Conservation (phyloP, 1,284 basidiomycete species). For the Agaricales sp. region DNA sequence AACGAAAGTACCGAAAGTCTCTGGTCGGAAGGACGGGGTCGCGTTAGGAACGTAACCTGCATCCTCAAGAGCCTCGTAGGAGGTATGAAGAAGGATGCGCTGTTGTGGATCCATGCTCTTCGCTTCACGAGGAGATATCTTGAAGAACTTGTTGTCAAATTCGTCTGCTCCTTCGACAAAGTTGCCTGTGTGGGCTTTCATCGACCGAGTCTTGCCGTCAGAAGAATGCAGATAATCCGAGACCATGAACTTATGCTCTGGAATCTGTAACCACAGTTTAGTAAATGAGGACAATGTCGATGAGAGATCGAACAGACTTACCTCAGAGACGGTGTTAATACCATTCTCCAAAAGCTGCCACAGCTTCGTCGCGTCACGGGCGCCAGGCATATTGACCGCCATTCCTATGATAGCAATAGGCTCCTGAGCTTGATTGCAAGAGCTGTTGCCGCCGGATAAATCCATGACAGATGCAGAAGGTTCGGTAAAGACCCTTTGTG, state of each 20-base stretch:
- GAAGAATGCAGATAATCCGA: constrained; percentile 23
- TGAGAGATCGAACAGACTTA: constrained; percentile 19
- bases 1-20: constrained; percentile 52
- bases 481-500: constrained; percentile 1
- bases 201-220: constrained; percentile 18
- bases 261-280: constrained; percentile 32
- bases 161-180: constrained; percentile 45
- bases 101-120: constrained; percentile 69
- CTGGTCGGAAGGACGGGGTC: constrained; percentile 37
- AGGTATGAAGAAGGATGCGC: constrained; percentile 51
- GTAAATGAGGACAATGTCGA: constrained; percentile 3
- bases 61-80: constrained; percentile 58
- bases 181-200: constrained; percentile 50
- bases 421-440: constrained; percentile 27
- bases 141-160: constrained; percentile 66
- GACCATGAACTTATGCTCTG: constrained; percentile 43
- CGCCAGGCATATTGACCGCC: constrained; percentile 56
- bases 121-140: constrained; percentile 62
- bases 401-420: constrained; percentile 64
- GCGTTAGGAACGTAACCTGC: constrained; percentile 57
- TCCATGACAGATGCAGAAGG: constrained; percentile 22
- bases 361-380: constrained; percentile 31
- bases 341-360: constrained; percentile 53
- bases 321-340: constrained; percentile 47
- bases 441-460: constrained; percentile 14